Base-by-base conservation (phyloP, 495 filamentous ascomycete species). In the Lindgomyces ingoldianus region DNA sequence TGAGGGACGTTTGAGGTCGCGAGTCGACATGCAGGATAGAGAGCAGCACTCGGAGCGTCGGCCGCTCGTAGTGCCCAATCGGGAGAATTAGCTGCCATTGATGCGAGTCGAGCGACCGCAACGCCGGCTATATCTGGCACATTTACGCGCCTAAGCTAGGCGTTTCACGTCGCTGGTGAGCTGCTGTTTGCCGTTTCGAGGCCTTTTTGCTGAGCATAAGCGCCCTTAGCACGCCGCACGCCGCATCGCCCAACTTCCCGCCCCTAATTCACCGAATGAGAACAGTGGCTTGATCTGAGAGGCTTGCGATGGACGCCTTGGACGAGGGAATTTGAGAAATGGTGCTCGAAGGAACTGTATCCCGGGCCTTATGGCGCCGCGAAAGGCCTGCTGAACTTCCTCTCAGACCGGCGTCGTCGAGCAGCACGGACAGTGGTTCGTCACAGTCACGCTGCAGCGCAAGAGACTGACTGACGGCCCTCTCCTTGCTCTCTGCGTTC, bases 391-490 rank as follows among this genome's bases (percentile, higher is more conserved):
- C n/a, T n/a, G n/a, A n/a, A n/a, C n/a, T n/a, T n/a, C n/a, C 39
- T 18, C 36, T 11, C 18, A 33, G 9, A 2, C 21, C 36, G 8
- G 14, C 26, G 48, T 25, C 44, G 16, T 18, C 21, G 52, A 36
- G 26, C 58, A 62, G 63, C 57, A 66, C 57, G 55, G 62, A 59
- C 62, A 53, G 36, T 24, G 30, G 57, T 60, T 61, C 63, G 57
- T 65, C 61, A 64, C 61, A 57, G 26, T 61, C 61, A 58, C 44
- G 44, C 33, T 24, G 33, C 61, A 44, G 59, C 46, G 53, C 53
- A 14, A 57, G 53, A 19, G 53, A 42, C 16, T 12, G 33, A 16
- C n/a, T n/a, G n/a, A n/a, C n/a, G n/a, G n/a, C n/a, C n/a, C n/a
- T n/a, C n/a, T n/a, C n/a, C n/a, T n/a, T 9, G 11, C 46, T 49